Evolutionary conservation across 768 basidiomycete species (phyloP).

Genomic region (Mycena latifolia): DNA sequence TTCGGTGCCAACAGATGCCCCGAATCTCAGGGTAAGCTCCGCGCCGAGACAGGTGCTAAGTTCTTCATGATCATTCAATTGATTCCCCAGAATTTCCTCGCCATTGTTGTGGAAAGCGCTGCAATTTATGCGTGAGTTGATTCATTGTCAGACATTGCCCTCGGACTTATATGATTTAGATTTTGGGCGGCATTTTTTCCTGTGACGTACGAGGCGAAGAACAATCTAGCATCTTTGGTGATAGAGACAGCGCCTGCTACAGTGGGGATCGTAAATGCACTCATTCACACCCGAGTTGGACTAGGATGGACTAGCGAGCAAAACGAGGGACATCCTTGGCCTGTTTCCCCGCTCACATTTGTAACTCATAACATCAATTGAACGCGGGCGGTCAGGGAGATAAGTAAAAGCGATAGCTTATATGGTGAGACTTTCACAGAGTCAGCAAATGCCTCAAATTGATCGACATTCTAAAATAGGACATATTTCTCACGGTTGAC

Average conservation of each 20-base stretch:
- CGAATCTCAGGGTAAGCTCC: not conserved
- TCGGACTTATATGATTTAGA: not conserved
- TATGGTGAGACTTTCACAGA: too few species aligned
- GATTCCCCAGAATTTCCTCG: not conserved
- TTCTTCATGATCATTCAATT: not conserved
- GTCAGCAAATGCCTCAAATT: too few species aligned
- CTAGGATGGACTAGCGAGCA: conserved; percentile 11
- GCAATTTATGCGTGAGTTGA: conserved; percentile 7
- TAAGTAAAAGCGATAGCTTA: too few species aligned
- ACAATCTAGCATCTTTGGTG: not conserved
- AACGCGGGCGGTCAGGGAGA: too few species aligned
- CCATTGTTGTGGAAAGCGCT: conserved; percentile 24
- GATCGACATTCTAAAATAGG: too few species aligned
- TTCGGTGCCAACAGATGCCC: not conserved
- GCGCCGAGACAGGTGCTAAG: too few species aligned
- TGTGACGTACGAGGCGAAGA: not conserved
- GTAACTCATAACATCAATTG: too few species aligned
- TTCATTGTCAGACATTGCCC: not conserved
- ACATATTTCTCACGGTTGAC: too few species aligned
- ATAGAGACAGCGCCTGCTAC: not conserved
- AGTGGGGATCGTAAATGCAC: conserved; percentile 23
- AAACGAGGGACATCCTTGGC: not conserved
- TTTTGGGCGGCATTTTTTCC: conserved; percentile 1
- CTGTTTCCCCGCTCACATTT: not conserved
- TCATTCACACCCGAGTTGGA: conserved; percentile 15